These are phyloP conservation scores for Capronia coronata DNA, from an alignment of 2,329 filamentous ascomycete genomes.

Conservation along the genomic window DNA sequence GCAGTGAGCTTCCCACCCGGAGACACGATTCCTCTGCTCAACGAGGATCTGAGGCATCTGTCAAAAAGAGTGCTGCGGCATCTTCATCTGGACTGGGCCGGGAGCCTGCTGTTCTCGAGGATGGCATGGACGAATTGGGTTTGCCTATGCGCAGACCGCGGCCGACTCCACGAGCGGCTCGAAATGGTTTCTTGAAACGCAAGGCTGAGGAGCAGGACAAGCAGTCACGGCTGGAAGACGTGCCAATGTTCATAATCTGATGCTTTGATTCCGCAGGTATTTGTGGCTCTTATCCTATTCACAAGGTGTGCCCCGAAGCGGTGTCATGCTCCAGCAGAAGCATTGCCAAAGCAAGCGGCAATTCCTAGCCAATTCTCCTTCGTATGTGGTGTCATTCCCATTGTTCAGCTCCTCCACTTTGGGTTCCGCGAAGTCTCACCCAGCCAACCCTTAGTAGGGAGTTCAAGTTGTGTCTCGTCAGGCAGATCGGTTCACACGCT, in stretches of 20 bases:
- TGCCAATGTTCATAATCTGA: constrained; percentile 41
- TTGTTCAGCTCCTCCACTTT: background rate
- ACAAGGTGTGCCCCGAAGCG: background rate
- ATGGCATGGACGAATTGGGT: background rate
- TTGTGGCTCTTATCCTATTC: background rate
- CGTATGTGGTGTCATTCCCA: background rate
- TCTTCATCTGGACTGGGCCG: background rate
- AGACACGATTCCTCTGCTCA: background rate
- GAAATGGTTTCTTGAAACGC: constrained; percentile 1
- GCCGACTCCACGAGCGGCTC: constrained; percentile 14
- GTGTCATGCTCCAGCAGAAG: background rate
- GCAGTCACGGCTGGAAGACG: constrained; percentile 38
- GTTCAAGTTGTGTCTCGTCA: background rate
- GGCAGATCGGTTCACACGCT: background rate
- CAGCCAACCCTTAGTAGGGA: background rate
- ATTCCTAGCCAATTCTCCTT: background rate
- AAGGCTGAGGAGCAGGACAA: constrained; percentile 21
- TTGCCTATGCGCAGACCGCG: constrained; percentile 13
- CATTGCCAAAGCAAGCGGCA: background rate
- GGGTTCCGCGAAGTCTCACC: background rate
- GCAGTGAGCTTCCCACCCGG: background rate
- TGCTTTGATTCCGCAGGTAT: constrained; percentile 2
- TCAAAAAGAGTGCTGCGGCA: background rate
- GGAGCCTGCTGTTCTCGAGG: background rate
- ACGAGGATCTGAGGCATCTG: background rate